Evolutionary conservation across 768 basidiomycete genomes (phyloP), one percentile per base, ranked within the genome.

Genomic region (Collybia mongolica): DNA sequence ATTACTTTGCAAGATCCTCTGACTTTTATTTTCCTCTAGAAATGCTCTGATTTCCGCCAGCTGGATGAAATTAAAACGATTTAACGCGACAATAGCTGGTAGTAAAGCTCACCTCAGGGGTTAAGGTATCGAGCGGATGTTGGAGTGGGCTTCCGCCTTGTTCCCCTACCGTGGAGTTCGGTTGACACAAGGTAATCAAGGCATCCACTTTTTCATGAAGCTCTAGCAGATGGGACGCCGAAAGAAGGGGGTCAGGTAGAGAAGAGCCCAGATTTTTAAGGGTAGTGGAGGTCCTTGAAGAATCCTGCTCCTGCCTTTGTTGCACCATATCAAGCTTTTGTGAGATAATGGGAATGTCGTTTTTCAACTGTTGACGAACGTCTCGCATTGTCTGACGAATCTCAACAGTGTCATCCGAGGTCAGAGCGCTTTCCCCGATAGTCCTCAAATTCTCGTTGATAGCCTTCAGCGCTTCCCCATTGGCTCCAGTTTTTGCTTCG

Each of bases 1-100:
- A 46, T 82, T 79, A n/a, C 72, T 61, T 55, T 81, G 77, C 6
- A 76, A 51, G 2, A 65, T 70, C 22, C 75, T 77, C 53, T 81
- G 77, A 17, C 64, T 70, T 50, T 74, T 68, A 8, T 80, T 81
- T 20, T 71, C 68, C 46, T 71, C 71, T 17, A 88, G 60, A n/a
- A 81, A 60, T 12, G 60, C 61, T 38, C 81, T 46, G n/a, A 86
- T 70, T 46, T 73, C 73, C 46, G 71, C 65, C 7, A 81, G 51
- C 71, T 32, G 11, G 32, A 6, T 14, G 11, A 32, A 11, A 12
- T 14, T 32, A 5, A 3, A 32, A 32, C 5, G 11, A 2, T 3
- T 32, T 9, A 32, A 12, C 5, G 32, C 14, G 32, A 32, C 9
- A 32, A 14, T 32, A 32, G 3, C 7, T 32, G 14, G 5, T 2